phyloP scores from a whole-genome alignment of 768 basidiomycete species.

The Cystobasidium tubakii region DNA sequence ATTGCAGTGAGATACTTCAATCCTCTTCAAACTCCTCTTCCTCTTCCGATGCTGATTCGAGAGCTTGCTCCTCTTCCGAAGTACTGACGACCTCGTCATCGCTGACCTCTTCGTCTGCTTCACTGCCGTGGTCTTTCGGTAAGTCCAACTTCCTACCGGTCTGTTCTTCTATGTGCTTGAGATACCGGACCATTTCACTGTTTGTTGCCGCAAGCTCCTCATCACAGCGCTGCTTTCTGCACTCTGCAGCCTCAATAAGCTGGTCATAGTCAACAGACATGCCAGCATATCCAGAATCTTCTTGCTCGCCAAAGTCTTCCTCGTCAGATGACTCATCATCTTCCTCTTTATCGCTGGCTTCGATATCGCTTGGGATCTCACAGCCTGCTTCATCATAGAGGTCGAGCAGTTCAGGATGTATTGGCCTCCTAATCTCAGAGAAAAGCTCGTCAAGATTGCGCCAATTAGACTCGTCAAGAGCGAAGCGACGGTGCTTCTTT shows the following conservation, averaged over 20 bases:
- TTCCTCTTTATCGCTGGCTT: constrained; percentile 16
- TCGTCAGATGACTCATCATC: constrained; percentile 5
- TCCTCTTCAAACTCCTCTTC: constrained; percentile 26
- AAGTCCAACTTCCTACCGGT: background rate
- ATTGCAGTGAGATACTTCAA: background rate
- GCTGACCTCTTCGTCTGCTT: background rate
- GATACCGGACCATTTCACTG: background rate
- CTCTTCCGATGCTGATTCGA: background rate
- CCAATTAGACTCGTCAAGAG: constrained; percentile 70
- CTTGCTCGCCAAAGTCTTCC: constrained; percentile 1
- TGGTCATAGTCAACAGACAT: constrained; percentile 24
- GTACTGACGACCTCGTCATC: constrained; percentile 26
- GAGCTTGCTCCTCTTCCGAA: constrained; percentile 32
- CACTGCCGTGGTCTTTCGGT: background rate
- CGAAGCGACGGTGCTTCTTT: constrained; percentile 75
- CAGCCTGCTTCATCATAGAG: constrained; percentile 10
- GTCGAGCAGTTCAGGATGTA: constrained; percentile 3
- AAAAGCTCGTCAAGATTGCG: constrained; percentile 69
- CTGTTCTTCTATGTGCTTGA: background rate
- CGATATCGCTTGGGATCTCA: constrained; percentile 20
- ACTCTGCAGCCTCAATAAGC: background rate
- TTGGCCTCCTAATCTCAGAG: constrained; percentile 53
- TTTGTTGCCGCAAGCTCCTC: background rate
- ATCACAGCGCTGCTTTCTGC: background rate
- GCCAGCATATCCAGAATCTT: constrained; percentile 31